A percentile compares a stretch with the other conserved stretches of the same genome.
Conservation (phyloP, 1,284 basidiomycete genomes). For the Vanrija pseudolonga region DNA sequence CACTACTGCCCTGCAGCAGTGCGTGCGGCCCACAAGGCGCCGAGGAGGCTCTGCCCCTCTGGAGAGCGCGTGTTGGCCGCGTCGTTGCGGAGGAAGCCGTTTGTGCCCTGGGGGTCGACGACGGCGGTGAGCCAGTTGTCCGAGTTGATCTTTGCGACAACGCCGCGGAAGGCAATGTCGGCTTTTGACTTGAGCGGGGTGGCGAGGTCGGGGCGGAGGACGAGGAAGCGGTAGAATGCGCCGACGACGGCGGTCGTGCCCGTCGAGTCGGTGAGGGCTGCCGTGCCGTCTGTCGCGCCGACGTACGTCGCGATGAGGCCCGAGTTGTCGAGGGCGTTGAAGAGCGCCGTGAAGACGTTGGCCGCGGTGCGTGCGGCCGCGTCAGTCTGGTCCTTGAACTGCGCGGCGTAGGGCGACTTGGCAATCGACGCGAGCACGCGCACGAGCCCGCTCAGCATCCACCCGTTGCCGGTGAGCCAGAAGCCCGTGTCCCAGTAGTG, state of each 20-base stretch:
- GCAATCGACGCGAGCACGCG: conserved; percentile 22
- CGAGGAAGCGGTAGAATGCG: conserved; percentile 35
- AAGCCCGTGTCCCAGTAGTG: conserved; percentile 54
- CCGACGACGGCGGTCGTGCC: conserved; percentile 33
- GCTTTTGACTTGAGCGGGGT: conserved; percentile 12
- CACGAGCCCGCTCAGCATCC: conserved; percentile 31
- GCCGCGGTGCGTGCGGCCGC: conserved; percentile 52
- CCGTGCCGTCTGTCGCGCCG: conserved; percentile 12
- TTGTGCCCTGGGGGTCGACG: conserved; percentile 27
- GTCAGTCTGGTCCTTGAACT: conserved; percentile 1
- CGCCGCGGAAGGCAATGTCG: conserved; percentile 25
- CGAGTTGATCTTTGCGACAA: conserved; percentile 24
- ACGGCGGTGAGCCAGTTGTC: conserved; percentile 25
- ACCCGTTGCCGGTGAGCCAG: conserved; percentile 56
- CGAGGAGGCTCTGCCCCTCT: conserved; percentile 35
- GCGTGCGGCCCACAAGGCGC: conserved; percentile 38
- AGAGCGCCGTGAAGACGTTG: conserved; percentile 47
- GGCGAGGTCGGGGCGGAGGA: conserved; percentile 12
- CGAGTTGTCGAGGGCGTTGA: conserved; percentile 47
- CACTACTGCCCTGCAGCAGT: conserved; percentile 35
- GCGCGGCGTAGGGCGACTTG: conserved; percentile 4
- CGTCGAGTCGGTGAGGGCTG: conserved; percentile 24
- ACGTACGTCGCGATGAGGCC: conserved; percentile 35
- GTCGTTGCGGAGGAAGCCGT: conserved; percentile 25
- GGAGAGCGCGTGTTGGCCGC: conserved; percentile 17